Evolutionary conservation across 208 protist genomes (phyloP), one percentile per base, ranked within the genome.

Genomic region (Jaenimonas drosophilae): DNA sequence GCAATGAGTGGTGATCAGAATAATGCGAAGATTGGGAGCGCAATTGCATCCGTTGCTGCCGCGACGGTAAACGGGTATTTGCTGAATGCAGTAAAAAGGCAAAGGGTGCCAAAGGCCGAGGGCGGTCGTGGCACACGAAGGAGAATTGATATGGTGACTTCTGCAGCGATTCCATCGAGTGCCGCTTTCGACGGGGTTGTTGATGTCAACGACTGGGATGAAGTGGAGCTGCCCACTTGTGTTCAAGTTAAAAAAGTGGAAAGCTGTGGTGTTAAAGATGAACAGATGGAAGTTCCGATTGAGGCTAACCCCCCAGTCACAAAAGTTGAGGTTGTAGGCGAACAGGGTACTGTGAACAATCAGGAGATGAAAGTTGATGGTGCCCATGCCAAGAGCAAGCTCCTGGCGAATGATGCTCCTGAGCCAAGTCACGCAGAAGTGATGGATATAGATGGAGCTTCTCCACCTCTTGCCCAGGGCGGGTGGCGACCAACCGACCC

Each of bases 51-150:
- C 2, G 76, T 63, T 2, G 78, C 87, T 3, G 73, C 77, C 17
- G 50, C 74, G 0, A 90, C 54, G 49, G 80, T 94, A 2, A 74
- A 88, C 31, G 82, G 87, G 5, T 94, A 94, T 58, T 51, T 94
- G 27, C 67, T 74, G 29, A 91, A 89, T 55, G 83, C 76, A 3
- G 82, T 75, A 2, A 70, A 67, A 33, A 65, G 82, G 7, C 52
- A 70, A 32, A 78, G 82, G n/a, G 68, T 91, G 19, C 81, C 81
- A 12, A 64, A 54, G 16, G 76, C 70, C 2, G 63, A 84, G 46
- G 87, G 87, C 27, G 82, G 86, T 16, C 53, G 81, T 19, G 86
- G 86, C 0, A 94, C 81, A 17, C 64, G 86, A 16, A 67, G 86
- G 0, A 83, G 76, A 37, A 38, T 91, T 39, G 81, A 68, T 2